Conservation (phyloP, 2,329 filamentous ascomycete genomes). For the Alternaria tenuissima region DNA sequence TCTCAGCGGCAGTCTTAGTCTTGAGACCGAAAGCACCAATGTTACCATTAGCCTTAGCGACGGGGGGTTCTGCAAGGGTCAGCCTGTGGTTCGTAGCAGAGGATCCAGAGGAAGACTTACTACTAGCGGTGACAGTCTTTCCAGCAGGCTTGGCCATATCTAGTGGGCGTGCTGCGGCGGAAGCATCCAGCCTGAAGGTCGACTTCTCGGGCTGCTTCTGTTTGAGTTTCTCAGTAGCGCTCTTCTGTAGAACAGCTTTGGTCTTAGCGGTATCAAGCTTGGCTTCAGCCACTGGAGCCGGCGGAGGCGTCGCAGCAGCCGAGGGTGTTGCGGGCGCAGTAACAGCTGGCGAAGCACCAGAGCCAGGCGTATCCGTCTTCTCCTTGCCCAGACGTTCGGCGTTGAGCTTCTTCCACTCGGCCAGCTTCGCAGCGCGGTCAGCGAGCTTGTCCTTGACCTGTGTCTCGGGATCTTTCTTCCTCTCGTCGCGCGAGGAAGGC, state of each 20-base stretch:
- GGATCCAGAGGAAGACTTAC: slow-evolving; percentile 18
- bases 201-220: slow-evolving; percentile 55
- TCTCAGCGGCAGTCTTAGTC: slow-evolving; percentile 71
- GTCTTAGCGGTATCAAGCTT: slow-evolving; percentile 66
- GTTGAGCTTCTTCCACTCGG: slow-evolving; percentile 84
- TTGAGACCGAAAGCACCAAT: slow-evolving; percentile 85
- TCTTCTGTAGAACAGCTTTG: slow-evolving; percentile 83
- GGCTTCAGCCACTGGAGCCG: slow-evolving; percentile 28
- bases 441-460: slow-evolving; percentile 36
- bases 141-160: slow-evolving; percentile 36
- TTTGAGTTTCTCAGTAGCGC: slow-evolving; percentile 80
- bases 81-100: slow-evolving; percentile 13
- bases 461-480: slow-evolving; percentile 61
- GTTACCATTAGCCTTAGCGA: slow-evolving; percentile 73
- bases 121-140: slow-evolving; percentile 31
- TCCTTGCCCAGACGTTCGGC: slow-evolving; percentile 62
- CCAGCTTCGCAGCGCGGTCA: slow-evolving; percentile 50
- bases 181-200: slow-evolving; percentile 50
- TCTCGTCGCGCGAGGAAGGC: slow-evolving; percentile 59
- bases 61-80: slow-evolving; percentile 48
- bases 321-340: slow-evolving; percentile 73
- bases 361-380: slow-evolving; percentile 69
- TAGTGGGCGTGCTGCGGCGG: slow-evolving; percentile 41
- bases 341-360: slow-evolving; percentile 63
- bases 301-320: slow-evolving; percentile 40